Evolutionary conservation across 2,329 filamentous ascomycete species (phyloP).

Genomic region (Ceratocystiopsis sp.): DNA sequence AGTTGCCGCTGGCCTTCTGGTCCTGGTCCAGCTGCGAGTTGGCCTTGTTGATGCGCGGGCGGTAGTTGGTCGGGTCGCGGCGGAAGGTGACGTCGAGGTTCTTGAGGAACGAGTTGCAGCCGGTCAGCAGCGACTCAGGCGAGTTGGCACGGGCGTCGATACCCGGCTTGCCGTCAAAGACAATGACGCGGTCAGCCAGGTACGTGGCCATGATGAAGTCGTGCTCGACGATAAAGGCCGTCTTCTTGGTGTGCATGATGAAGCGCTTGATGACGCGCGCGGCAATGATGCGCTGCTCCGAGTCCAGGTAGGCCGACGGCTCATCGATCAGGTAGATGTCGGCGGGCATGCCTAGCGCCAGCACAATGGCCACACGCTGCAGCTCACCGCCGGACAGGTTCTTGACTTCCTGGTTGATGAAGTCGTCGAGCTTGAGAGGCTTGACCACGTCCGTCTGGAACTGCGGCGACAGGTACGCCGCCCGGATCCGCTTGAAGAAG

Average conservation of each 20-base stretch:
- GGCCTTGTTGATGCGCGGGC: slow-evolving; percentile 95
- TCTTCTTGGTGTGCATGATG: slow-evolving; percentile 99
- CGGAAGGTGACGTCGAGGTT: slow-evolving; percentile 97
- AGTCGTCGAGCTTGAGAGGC: slow-evolving; percentile 96
- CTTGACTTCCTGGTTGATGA: slow-evolving; percentile 98
- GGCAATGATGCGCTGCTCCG: slow-evolving; percentile 95
- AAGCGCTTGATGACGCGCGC: slow-evolving; percentile 97
- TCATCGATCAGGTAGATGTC: slow-evolving; percentile 99
- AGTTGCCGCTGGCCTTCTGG: slow-evolving; percentile 88
- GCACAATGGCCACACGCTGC: slow-evolving; percentile 95
- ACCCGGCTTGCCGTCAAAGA: slow-evolving; percentile 90
- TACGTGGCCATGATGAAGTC: slow-evolving; percentile 76
- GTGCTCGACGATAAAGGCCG: slow-evolving; percentile 97
- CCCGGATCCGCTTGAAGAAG: slow-evolving; percentile 99
- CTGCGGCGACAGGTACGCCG: slow-evolving; percentile 86
- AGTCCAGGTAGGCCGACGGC: slow-evolving; percentile 92
- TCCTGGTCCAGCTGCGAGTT: slow-evolving; percentile 94
- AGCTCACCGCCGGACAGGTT: slow-evolving; percentile 98
- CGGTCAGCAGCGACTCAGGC: slow-evolving; percentile 82
- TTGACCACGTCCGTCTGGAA: slow-evolving; percentile 99
- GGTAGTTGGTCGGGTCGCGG: slow-evolving; percentile 87
- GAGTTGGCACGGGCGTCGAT: slow-evolving; percentile 73
- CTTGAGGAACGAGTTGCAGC: slow-evolving; percentile 93
- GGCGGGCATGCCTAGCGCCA: slow-evolving; percentile 86
- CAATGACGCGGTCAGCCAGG: slow-evolving; percentile 83